Percentiles rank a stretch among this genome's conserved stretches.
Conservation (phyloP, 2,329 filamentous ascomycete species). For the Cryphonectria radicalis region DNA sequence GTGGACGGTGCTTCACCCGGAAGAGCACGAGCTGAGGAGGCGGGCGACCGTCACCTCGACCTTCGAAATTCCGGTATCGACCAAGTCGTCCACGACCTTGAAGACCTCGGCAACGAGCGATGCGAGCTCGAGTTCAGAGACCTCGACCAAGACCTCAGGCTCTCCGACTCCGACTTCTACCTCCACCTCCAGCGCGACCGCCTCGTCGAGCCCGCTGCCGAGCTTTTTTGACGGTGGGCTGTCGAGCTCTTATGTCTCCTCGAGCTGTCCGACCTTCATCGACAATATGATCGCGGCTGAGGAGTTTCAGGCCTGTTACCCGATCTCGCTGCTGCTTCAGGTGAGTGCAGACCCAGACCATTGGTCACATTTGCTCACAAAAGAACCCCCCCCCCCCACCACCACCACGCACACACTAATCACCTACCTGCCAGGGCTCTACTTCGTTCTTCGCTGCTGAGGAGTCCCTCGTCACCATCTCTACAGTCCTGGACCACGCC, state of each 20-base stretch:
- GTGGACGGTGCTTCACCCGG: slow-evolving; percentile 44
- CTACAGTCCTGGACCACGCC: slow-evolving; percentile 76
- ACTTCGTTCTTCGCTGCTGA: slow-evolving; percentile 80
- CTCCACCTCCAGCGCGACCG: slow-evolving; percentile 35
- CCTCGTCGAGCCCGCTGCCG: slow-evolving; percentile 53
- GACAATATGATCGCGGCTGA: slow-evolving; percentile 65
- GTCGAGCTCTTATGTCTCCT: slow-evolving; percentile 62
- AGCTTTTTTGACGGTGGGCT: slow-evolving; percentile 70
- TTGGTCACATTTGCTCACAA: too few relatives aligned
- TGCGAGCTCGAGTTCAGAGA: slow-evolving; percentile 30
- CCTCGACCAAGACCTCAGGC: slow-evolving; percentile 7
- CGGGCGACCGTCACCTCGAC: slow-evolving; percentile 28
- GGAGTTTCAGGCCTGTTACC: slow-evolving; percentile 75
- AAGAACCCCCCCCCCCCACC: not conserved
- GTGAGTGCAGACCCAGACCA: slow-evolving; percentile 48
- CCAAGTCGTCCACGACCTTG: slow-evolving; percentile 37
- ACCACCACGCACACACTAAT: slow-evolving; percentile 35
- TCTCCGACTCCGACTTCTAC: slow-evolving; percentile 33
- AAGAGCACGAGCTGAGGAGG: slow-evolving; percentile 37
- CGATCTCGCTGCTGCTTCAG: slow-evolving; percentile 82
- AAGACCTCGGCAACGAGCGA: slow-evolving; percentile 38
- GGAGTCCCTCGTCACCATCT: slow-evolving; percentile 72
- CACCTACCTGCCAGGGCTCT: slow-evolving; percentile 64
- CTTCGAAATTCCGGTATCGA: slow-evolving; percentile 29
- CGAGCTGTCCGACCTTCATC: slow-evolving; percentile 70